These are phyloP conservation scores for Malassezia caprae DNA, from an alignment of 1,284 basidiomycete genomes.

Conservation along the genomic window DNA sequence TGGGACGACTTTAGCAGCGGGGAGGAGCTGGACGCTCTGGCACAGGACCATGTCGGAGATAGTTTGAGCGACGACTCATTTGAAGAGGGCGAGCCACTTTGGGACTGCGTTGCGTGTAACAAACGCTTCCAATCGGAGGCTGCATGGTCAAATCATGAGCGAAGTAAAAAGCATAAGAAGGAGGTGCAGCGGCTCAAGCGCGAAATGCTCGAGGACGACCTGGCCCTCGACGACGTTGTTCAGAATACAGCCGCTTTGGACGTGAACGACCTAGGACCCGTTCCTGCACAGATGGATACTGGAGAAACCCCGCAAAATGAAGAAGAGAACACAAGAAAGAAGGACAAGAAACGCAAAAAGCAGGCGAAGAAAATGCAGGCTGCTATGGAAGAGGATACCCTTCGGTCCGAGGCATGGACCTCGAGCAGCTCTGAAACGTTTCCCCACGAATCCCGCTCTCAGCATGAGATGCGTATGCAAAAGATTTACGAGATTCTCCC, in stretches of 20 bases:
- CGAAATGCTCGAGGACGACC: slow-evolving; percentile 56
- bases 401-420: no score
- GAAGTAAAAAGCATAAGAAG: slow-evolving; percentile 87
- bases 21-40: slow-evolving; percentile 9
- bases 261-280: slow-evolving; percentile 14
- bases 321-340: slow-evolving; percentile 20
- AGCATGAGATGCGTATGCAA: neutral
- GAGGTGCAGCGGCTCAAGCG: slow-evolving; percentile 53
- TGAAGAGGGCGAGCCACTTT: slow-evolving; percentile 45
- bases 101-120: slow-evolving; percentile 91
- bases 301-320: slow-evolving; percentile 15
- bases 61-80: slow-evolving; percentile 7
- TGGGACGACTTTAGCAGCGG: slow-evolving; percentile 28
- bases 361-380: slow-evolving; percentile 23
- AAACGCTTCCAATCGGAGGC: slow-evolving; percentile 86
- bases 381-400: neutral
- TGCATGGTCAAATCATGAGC: slow-evolving; percentile 90
- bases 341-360: slow-evolving; percentile 37
- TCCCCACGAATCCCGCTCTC: neutral
- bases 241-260: slow-evolving; percentile 6
- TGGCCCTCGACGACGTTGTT: neutral
- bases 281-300: neutral
- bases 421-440: neutral
- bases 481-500: slow-evolving; percentile 8
- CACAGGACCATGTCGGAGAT: neutral